phyloP scores from a whole-genome alignment of 805 yeast genomes.

The Candida quercuum region DNA sequence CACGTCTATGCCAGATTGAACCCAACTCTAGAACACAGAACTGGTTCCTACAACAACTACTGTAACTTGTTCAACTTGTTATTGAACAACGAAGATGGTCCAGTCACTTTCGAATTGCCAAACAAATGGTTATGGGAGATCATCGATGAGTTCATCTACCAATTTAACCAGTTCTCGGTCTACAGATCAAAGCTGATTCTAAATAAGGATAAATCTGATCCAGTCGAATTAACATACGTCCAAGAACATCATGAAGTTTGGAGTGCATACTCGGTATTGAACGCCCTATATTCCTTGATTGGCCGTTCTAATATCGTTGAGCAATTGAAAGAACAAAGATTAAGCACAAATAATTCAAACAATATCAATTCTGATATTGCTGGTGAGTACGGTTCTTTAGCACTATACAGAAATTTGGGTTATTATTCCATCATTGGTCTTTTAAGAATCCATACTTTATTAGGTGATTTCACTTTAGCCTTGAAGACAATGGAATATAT shows the following conservation, averaged over 20 bases:
- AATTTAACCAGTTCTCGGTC: constrained; percentile 39
- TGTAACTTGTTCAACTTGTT: constrained; percentile 41
- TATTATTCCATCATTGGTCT: constrained; percentile 44
- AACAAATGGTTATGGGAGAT: constrained; percentile 48
- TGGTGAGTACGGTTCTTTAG: constrained; percentile 38
- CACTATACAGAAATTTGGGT: constrained; percentile 41
- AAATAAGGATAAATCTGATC: constrained; percentile 23
- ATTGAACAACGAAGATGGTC: constrained; percentile 37
- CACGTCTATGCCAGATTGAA: constrained; percentile 40
- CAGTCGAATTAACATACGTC: constrained; percentile 31
- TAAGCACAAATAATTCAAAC: constrained; percentile 6
- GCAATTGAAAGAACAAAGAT: constrained; percentile 30
- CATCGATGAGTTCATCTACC: constrained; percentile 47
- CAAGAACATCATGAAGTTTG: constrained; percentile 36
- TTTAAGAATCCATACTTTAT: constrained; percentile 41
- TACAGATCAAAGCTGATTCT: constrained; percentile 33
- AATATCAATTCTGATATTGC: constrained; percentile 25
- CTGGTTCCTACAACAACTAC: constrained; percentile 43
- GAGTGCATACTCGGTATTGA: constrained; percentile 42
- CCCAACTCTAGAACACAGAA: constrained; percentile 39
- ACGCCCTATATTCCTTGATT: constrained; percentile 41
- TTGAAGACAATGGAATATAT: constrained; percentile 42
- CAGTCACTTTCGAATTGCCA: constrained; percentile 41
- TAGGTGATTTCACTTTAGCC: constrained; percentile 46
- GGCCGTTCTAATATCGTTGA: constrained; percentile 35